Evolutionary conservation across 2,329 filamentous ascomycete genomes (phyloP).

Genomic region (Aspergillus viridinutans): DNA sequence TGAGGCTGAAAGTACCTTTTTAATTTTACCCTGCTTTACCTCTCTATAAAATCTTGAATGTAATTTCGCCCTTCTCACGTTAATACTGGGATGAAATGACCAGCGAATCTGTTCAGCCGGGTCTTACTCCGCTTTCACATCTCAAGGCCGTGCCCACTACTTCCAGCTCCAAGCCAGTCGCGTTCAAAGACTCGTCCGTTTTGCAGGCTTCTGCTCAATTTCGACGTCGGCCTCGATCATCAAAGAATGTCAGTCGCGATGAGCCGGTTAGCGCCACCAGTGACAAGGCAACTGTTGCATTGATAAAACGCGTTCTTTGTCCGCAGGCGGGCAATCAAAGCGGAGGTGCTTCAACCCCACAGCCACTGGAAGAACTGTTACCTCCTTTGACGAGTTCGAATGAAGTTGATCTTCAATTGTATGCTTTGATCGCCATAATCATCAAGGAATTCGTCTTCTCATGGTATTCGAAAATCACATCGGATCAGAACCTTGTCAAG

Average conservation of each 20-base stretch:
- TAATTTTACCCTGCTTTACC: not conserved
- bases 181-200: slow-evolving; percentile 22
- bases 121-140: slow-evolving; percentile 38
- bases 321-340: slow-evolving; percentile 53
- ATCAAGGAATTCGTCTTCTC: slow-evolving; percentile 84
- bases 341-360: slow-evolving; percentile 47
- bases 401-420: slow-evolving; percentile 87
- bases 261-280: slow-evolving; percentile 52
- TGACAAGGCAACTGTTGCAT: slow-evolving; percentile 71
- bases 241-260: slow-evolving; percentile 35
- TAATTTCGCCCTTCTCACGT: not conserved
- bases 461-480: slow-evolving; percentile 91
- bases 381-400: slow-evolving; percentile 92
- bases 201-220: slow-evolving; percentile 26
- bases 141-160: slow-evolving; percentile 35
- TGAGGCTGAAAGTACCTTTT: slow-evolving; percentile 5
- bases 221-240: slow-evolving; percentile 26
- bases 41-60: not conserved
- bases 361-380: slow-evolving; percentile 73
- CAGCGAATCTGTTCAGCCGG: slow-evolving; percentile 30
- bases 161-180: slow-evolving; percentile 34
- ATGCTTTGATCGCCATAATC: slow-evolving; percentile 85
- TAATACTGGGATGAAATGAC: slow-evolving; percentile 36
- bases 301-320: slow-evolving; percentile 81
- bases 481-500: slow-evolving; percentile 80